Evolutionary conservation across 2,329 filamentous ascomycete genomes (phyloP), one percentile per base, ranked within the genome.

Genomic region (Cladophialophora immunda): DNA sequence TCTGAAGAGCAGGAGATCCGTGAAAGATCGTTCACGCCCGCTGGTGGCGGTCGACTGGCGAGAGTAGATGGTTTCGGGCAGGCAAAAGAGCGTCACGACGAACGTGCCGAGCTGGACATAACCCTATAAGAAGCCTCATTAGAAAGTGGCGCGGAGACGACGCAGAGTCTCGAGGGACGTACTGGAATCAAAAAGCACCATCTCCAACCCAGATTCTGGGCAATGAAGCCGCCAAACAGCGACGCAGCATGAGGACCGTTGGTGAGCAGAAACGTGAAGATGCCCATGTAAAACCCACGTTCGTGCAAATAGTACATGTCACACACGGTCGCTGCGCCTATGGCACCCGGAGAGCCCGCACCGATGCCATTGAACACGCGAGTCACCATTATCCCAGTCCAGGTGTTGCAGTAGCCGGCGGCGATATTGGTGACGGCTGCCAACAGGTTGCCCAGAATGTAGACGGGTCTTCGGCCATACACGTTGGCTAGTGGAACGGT

Each of bases 291-390:
- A 41, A 66, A 58, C 2, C 67, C 67, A 57, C 67, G 67, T 36
- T 71, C 69, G 41, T 72, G 70, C 67, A 66, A 82, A 30, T 90
- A 81, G 73, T 87, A 90, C 47, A 91, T 81, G 71, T 91, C 89
- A 52, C 87, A 84, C 66, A 91, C 89, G 34, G 89, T 85, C 71
- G 89, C 85, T 0, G 88, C 86, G 30, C 86, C 83, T 22, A 91
- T 67, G 34, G 64, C 67, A 13, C 32, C 41, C 4, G 78, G 22
- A 90, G 76, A 19, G 8, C 68, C 66, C 11, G 58, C 68, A 22
- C 58, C 64, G 13, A 69, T 67, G 15, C 67, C 67, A 19, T 65
- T 67, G 30, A 71, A 70, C 13, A 54, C 68, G 13, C 70, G 59
- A 3, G 67, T 68, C 6, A 64, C 64, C 56, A 71, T 65, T 7